Evolutionary conservation across 2,329 filamentous ascomycete species (phyloP), one percentile per base, ranked within the genome.

Genomic region (Cyphellophora europaea): DNA sequence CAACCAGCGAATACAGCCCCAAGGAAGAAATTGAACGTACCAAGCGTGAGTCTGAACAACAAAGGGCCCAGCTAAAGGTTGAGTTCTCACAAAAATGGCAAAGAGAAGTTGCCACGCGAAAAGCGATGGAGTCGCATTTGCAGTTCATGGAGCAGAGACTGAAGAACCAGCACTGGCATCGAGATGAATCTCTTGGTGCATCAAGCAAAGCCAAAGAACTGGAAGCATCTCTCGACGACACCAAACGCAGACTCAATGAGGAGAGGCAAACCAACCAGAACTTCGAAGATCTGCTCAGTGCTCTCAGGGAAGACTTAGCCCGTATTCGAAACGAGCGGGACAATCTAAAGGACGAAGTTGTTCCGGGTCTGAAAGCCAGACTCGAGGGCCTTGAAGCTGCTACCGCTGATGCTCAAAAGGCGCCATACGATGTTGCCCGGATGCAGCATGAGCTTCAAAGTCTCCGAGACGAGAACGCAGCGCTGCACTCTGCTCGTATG

Each of bases 211-310:
- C 91, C 23, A 79, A 74, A 53, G 84, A 94, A 48, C 69, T 96
- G 16, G 87, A 95, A 57, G 67, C 62, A 35, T 77, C 77, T 0
- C 77, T 93, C 44, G 87, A 94, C 47, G 86, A 93, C 52, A 72
- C 89, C 31, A 78, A 82, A 44, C 77, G 88, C 49, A 81, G 84
- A 47, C 68, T 98, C 29, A 69, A 74, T 1, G 87, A 96, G 53
- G 91, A 98, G 61, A 75, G 83, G 37, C 75, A 84, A 55, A 77
- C 83, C 49, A 95, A 93, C 57, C 79, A 85, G 53, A 95, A 93
- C 56, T 93, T 96, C 50, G 87, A 96, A 60, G 88, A 95, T 55
- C 71, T 98, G 28, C 69, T 96, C 29, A 77, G 79, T 5, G 89
- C 84, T 4, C 77, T 96, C 48, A 82, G 82, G 49, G 74, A 77